These are phyloP conservation scores for Penicillium waksmanii DNA, from an alignment of 495 filamentous ascomycete species.

Conservation along the genomic window DNA sequence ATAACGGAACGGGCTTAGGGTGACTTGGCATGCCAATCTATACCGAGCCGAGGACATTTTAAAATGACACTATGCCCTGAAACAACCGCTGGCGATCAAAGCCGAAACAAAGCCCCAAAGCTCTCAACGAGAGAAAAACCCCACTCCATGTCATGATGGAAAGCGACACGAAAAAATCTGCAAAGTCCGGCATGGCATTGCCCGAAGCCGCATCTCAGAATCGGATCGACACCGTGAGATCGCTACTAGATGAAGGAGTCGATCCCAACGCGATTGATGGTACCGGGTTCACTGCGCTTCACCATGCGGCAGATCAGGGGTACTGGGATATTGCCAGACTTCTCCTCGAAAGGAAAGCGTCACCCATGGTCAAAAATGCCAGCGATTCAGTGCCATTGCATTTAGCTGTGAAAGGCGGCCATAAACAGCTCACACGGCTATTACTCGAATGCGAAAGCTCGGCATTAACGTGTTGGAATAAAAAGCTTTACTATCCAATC, in stretches of 20 bases:
- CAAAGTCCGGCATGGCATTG: neutral
- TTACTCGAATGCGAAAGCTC: neutral
- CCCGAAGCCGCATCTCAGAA: neutral
- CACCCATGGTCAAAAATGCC: neutral
- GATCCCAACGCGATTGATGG: neutral
- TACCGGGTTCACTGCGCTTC: neutral
- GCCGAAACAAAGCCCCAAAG: neutral
- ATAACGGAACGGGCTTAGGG: neutral
- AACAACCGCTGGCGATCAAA: neutral
- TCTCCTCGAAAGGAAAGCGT: constrained; percentile 3
- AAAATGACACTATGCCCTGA: neutral
- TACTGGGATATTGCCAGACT: constrained; percentile 5
- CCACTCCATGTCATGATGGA: too few relatives aligned
- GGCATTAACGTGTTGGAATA: neutral
- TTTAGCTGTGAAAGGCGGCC: neutral
- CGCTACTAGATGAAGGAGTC: neutral
- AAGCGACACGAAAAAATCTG: neutral
- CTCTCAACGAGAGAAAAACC: neutral
- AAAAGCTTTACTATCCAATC: neutral
- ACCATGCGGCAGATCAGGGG: neutral
- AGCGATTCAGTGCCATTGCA: neutral
- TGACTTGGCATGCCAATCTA: constrained; percentile 5
- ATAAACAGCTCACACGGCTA: neutral
- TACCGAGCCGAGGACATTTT: neutral
- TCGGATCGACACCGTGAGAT: neutral